These are phyloP conservation scores for Hordeum pubiflorum DNA, from an alignment of 202 grass and related monocot species.

Conservation along the genomic window DNA sequence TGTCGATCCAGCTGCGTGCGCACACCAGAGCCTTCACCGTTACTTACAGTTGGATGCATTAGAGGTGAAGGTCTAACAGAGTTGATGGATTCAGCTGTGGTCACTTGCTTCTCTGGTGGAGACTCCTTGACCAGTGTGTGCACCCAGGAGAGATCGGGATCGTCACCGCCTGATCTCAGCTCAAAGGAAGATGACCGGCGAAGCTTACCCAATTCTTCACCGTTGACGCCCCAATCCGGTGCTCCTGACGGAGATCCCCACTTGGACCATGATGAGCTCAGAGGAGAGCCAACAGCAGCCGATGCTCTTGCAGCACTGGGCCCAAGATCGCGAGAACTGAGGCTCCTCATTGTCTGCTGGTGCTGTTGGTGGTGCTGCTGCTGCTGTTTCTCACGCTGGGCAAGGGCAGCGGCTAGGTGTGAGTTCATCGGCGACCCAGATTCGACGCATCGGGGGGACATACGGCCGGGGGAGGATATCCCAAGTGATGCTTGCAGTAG, in stretches of 20 bases:
- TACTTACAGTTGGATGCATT: conserved; percentile 17
- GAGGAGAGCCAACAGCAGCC: conserved; percentile 32
- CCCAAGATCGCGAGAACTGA: conserved; percentile 55
- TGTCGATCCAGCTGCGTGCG: conserved; percentile 24
- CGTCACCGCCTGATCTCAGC: conserved; percentile 40
- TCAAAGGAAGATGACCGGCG: conserved; percentile 59
- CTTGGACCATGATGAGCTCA: conserved; percentile 56
- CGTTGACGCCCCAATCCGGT: conserved; percentile 45
- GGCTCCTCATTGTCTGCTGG: conserved; percentile 45
- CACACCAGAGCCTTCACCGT: conserved; percentile 6
- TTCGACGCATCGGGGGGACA: conserved; percentile 66
- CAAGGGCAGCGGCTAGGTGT: conserved; percentile 63
- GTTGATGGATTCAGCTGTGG: conserved; percentile 24
- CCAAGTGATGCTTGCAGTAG: conserved; percentile 62
- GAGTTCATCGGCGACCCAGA: conserved; percentile 68
- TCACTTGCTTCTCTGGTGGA: conserved; percentile 53
- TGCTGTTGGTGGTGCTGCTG: neutral
- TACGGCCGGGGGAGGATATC: conserved; percentile 61
- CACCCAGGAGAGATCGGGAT: conserved; percentile 75
- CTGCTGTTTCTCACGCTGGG: conserved; percentile 54
- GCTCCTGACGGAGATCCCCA: conserved; percentile 57
- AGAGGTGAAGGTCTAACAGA: conserved; percentile 25
- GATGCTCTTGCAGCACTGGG: conserved; percentile 43
- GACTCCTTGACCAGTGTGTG: conserved; percentile 66
- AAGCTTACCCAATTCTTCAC: conserved; percentile 57